A percentile compares a stretch with the other conserved stretches of the same genome.
These are phyloP conservation scores for Excoecaria cochinchinensis DNA, from an alignment of 345 rosid genomes.

Conservation along the genomic window DNA sequence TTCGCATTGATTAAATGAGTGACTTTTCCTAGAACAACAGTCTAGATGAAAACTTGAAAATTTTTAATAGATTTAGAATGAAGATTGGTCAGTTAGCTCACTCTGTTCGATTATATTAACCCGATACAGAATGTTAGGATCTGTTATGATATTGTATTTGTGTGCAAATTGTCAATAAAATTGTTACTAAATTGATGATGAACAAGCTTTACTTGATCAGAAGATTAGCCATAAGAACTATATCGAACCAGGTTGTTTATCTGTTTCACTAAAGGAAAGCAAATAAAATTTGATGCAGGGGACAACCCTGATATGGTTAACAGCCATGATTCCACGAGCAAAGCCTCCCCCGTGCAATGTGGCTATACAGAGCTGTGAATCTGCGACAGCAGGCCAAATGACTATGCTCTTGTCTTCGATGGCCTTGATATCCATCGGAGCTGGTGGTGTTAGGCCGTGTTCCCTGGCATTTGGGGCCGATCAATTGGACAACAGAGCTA, in stretches of 20 bases:
- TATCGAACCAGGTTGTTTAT: slow-evolving; percentile 35
- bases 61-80: too few species aligned
- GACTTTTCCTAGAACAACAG: too few species aligned
- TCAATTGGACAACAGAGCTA: slow-evolving; percentile 56
- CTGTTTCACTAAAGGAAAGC: slow-evolving; percentile 24
- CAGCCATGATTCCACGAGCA: slow-evolving; percentile 61
- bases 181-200: neutral
- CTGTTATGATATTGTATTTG: neutral
- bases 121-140: neutral
- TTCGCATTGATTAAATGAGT: too few species aligned
- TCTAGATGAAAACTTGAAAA: too few species aligned
- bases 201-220: neutral
- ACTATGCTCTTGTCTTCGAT: slow-evolving; percentile 43
- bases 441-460: slow-evolving; percentile 77
- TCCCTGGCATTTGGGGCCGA: slow-evolving; percentile 81
- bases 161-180: neutral
- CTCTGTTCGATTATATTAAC: too few species aligned
- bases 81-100: too few species aligned
- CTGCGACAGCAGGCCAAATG: slow-evolving; percentile 54
- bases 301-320: slow-evolving; percentile 64
- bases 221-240: neutral
- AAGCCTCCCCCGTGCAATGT: slow-evolving; percentile 55
- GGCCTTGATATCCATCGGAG: slow-evolving; percentile 58
- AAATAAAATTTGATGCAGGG: slow-evolving; percentile 37
- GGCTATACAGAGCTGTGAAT: slow-evolving; percentile 35